Evolutionary conservation across 2,329 filamentous ascomycete genomes (phyloP), one percentile per base, ranked within the genome.

Genomic region (Cercospora sojina): DNA sequence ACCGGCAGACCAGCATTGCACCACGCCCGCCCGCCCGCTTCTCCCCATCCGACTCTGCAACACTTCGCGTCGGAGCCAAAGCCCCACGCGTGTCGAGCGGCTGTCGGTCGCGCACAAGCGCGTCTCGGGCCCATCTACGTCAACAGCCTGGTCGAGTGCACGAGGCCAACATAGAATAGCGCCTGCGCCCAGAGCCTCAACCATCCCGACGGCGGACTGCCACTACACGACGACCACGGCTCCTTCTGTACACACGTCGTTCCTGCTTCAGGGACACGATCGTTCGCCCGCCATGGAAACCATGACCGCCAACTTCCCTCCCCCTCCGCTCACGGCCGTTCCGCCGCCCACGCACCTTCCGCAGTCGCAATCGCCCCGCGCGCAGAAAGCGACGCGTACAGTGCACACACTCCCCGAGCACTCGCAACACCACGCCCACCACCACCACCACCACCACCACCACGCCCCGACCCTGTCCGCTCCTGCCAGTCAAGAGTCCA

Each of bases 401-500:
- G 25, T 64, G 68, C 67, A 66, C 16, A 62, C 41, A 41, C 57
- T 59, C 62, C 59, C 60, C 62, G 60, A 61, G 56, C 10, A 47
- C 43, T 65, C 67, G 51, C 65, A 67, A 35, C 59, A 61, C 18
- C 57, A n/a, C n/a, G n/a, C n/a, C n/a, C n/a, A 59, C 20, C 35
- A 59, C 32, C 20, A n/a, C 12, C 32, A 60, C 20, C 58, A 60
- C 58, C 32, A 43, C 23, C 31, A 32, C 16, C 43, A 31, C 38
- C 43, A 62, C 49, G 32, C 27, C 31, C 70, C 66, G 47, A 67
- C 67, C 20, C 64, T 74, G 43, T 75, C 74, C 27, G 66, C 71
- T n/a, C 73, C 74, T 13, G 72, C 73, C 29, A 75, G 73, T 41
- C 74, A 76, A 60, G 74, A 75, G 59, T 75, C 73, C 10, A 69